Evolutionary conservation across 805 yeast species (phyloP), one percentile per base, ranked within the genome.

Genomic region (Metschnikowia henanensis): DNA sequence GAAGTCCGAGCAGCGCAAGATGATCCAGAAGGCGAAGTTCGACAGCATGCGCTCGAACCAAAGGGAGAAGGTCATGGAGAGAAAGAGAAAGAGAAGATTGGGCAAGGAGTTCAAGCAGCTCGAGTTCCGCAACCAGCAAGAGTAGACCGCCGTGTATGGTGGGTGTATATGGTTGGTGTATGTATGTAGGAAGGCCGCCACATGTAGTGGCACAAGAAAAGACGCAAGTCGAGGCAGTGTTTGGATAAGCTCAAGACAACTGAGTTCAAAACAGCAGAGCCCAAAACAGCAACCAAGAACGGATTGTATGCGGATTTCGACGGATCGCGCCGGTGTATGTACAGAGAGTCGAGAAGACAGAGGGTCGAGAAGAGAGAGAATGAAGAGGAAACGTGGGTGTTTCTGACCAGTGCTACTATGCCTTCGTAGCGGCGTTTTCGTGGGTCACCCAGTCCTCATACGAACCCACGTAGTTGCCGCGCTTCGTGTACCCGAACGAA

Each of bases 401-500:
- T n/a, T n/a, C n/a, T n/a, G n/a, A n/a, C n/a, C n/a, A n/a, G n/a
- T n/a, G n/a, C n/a, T n/a, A n/a, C 19, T 29, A 42, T 18, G 46
- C 44, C 44, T 44, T 44, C 23, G 38, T 31, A 37, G 45, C 36
- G 22, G 55, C 52, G 44, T 61, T 64, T 55, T 71, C 75, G 40
- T 64, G 60, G 30, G 68, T 48, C 39, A 69, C 59, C 98, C 98
- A 92, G 62, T 92, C 97, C 57, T 79, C 83, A 65, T 82, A 86
- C 10, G 96, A 86, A 4, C 98, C 98, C 32, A 76, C 66, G 66
- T 92, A 92, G 64, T 90, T 87, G 45, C 91, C 89, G 53, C 97
- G 78, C 55, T 86, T 77, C 38, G 76, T 68, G 66, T 92, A 92
- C 9, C 97, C 98, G 65, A 84, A 88, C 19, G 96, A 86, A 49